phyloP scores from a whole-genome alignment of 2,329 filamentous ascomycete species.

The Curvularia verruculosa region DNA sequence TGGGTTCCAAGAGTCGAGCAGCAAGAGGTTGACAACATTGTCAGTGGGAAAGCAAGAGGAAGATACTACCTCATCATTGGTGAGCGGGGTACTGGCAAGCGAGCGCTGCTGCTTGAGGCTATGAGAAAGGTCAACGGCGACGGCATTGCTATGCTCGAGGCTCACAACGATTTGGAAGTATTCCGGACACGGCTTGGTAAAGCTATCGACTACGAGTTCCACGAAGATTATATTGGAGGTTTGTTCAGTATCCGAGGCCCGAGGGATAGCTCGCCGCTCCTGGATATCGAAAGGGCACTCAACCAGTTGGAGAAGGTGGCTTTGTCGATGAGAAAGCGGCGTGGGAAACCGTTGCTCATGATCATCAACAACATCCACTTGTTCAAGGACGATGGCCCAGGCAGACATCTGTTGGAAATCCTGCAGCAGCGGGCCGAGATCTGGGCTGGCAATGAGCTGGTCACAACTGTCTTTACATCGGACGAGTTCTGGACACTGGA shows the following conservation, averaged over 20 bases:
- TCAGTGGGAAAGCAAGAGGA: slow-evolving; percentile 72
- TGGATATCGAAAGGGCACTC: slow-evolving; percentile 94
- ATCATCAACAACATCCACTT: slow-evolving; percentile 95
- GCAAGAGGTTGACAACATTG: slow-evolving; percentile 76
- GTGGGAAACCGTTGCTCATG: slow-evolving; percentile 75
- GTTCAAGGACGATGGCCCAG: slow-evolving; percentile 86
- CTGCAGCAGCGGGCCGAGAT: slow-evolving; percentile 94
- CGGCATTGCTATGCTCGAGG: slow-evolving; percentile 92
- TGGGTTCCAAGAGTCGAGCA: slow-evolving; percentile 89
- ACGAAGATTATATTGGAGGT: slow-evolving; percentile 95
- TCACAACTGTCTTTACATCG: slow-evolving; percentile 91
- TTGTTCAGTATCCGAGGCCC: slow-evolving; percentile 94
- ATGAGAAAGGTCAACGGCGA: slow-evolving; percentile 91
- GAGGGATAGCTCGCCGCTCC: slow-evolving; percentile 84
- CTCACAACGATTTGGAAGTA: slow-evolving; percentile 91
- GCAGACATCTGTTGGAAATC: slow-evolving; percentile 86
- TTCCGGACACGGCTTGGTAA: slow-evolving; percentile 92
- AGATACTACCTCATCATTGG: slow-evolving; percentile 92
- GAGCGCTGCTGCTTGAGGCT: slow-evolving; percentile 89
- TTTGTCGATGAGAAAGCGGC: slow-evolving; percentile 66
- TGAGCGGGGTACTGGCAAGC: slow-evolving; percentile 95
- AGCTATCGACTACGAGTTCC: slow-evolving; percentile 92
- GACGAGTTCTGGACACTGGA: slow-evolving; percentile 99
- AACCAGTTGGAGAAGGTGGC: slow-evolving; percentile 98
- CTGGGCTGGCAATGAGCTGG: slow-evolving; percentile 89